phyloP scores from a whole-genome alignment of 768 basidiomycete species.

The Baorangia bicolor region DNA sequence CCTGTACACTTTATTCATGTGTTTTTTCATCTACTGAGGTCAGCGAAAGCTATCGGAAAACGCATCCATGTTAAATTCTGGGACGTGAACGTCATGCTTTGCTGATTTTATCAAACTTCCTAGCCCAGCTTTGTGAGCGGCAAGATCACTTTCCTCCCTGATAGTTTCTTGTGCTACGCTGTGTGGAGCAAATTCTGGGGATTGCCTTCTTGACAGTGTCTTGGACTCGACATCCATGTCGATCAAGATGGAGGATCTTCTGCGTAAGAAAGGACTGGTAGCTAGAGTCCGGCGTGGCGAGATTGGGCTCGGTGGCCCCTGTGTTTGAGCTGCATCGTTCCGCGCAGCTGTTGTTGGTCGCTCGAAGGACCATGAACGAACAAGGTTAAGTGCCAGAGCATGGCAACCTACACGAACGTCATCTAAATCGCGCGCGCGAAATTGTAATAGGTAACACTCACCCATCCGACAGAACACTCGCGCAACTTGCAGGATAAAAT shows the following conservation, averaged over 20 bases:
- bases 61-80: slow-evolving; percentile 84
- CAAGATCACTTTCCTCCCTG: slow-evolving; percentile 54
- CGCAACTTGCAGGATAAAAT: slow-evolving; percentile 93
- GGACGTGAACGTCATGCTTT: slow-evolving; percentile 80
- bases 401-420: slow-evolving; percentile 71
- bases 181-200: slow-evolving; percentile 39
- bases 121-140: slow-evolving; percentile 68
- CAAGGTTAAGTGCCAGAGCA: slow-evolving; percentile 84
- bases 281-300: slow-evolving; percentile 47
- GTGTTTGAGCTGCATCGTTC: slow-evolving; percentile 6
- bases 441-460: slow-evolving; percentile 35
- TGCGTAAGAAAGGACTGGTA: slow-evolving; percentile 52
- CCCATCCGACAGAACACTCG: slow-evolving; percentile 95
- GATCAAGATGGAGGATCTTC: slow-evolving; percentile 76
- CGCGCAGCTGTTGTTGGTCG: slow-evolving; percentile 53
- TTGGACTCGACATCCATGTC: slow-evolving; percentile 79
- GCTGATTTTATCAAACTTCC: slow-evolving; percentile 90
- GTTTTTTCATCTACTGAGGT: not conserved
- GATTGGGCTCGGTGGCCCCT: slow-evolving; percentile 42
- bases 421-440: not conserved
- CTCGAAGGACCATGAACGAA: slow-evolving; percentile 90
- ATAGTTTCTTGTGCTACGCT: slow-evolving; percentile 31
- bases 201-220: slow-evolving; percentile 55
- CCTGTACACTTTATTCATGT: slow-evolving; percentile 2
- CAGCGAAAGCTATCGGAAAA: slow-evolving; percentile 47